phyloP scores from a whole-genome alignment of 345 rosid species.

The Eucalyptus dawsonii region DNA sequence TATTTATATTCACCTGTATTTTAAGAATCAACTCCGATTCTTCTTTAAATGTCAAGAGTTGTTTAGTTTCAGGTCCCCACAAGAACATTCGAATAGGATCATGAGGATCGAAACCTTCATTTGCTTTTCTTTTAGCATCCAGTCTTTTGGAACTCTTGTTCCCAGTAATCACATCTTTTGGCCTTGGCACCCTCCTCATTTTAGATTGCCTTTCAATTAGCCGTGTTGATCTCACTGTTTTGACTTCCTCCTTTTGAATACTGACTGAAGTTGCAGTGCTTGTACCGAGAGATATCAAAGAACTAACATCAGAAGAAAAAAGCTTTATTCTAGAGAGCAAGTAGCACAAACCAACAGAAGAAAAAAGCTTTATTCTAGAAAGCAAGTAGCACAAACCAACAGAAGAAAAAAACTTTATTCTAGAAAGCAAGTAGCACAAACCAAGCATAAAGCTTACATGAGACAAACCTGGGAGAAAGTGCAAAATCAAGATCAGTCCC shows the following conservation, averaged over 20 bases:
- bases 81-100: slow-evolving; percentile 71
- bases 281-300: slow-evolving; percentile 8
- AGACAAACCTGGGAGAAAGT: slow-evolving; percentile 43
- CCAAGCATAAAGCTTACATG: neutral
- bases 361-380: neutral
- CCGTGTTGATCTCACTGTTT: slow-evolving; percentile 50
- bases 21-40: slow-evolving; percentile 57
- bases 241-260: slow-evolving; percentile 18
- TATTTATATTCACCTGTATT: slow-evolving; percentile 39
- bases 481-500: slow-evolving; percentile 13
- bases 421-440: neutral
- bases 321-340: neutral
- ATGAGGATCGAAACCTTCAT: slow-evolving; percentile 32
- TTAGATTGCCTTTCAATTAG: slow-evolving; percentile 46
- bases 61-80: slow-evolving; percentile 71
- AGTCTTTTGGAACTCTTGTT: slow-evolving; percentile 16
- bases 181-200: slow-evolving; percentile 33
- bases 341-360: neutral
- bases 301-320: slow-evolving; percentile 4
- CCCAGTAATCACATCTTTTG: slow-evolving; percentile 16
- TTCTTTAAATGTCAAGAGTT: slow-evolving; percentile 61
- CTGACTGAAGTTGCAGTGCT: slow-evolving; percentile 20
- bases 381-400: neutral
- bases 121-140: slow-evolving; percentile 22
- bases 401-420: neutral